Percentiles rank a stretch among this genome's conserved stretches.
These are phyloP conservation scores for Spencermartinsiella europaea DNA, from an alignment of 805 yeast species.

Conservation along the genomic window DNA sequence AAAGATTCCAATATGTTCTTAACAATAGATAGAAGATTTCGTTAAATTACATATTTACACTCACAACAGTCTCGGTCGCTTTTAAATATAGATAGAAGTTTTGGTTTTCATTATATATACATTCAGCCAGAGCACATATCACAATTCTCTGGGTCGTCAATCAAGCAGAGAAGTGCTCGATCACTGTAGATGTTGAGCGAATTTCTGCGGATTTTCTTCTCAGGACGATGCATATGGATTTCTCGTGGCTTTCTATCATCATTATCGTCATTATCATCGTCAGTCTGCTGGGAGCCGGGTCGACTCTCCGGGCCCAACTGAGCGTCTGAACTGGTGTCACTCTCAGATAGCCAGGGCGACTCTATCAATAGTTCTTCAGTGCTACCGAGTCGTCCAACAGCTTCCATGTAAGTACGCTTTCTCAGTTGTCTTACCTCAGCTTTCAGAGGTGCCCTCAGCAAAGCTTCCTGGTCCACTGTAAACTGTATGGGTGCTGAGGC, in stretches of 20 bases:
- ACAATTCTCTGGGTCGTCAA: conserved; percentile 66
- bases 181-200: not conserved
- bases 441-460: conserved; percentile 24
- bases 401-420: conserved; percentile 2
- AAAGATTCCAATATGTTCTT: too few species aligned
- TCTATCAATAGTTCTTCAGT: not conserved
- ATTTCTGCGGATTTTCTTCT: not conserved
- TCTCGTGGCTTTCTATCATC: not conserved
- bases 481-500: conserved; percentile 96
- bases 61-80: too few species aligned
- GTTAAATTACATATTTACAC: too few species aligned
- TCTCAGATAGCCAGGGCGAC: not conserved
- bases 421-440: conserved; percentile 1
- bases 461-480: conserved; percentile 54
- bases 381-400: not conserved
- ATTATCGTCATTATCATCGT: not conserved
- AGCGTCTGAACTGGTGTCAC: not conserved
- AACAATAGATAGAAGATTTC: too few species aligned
- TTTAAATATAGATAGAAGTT: too few species aligned
- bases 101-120: too few species aligned
- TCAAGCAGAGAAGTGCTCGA: not conserved
- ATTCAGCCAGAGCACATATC: conserved; percentile 91
- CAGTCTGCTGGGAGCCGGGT: not conserved
- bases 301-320: not conserved
- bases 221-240: not conserved